These are phyloP conservation scores for Microdochium bolleyi DNA, from an alignment of 2,329 filamentous ascomycete species.

Conservation along the genomic window DNA sequence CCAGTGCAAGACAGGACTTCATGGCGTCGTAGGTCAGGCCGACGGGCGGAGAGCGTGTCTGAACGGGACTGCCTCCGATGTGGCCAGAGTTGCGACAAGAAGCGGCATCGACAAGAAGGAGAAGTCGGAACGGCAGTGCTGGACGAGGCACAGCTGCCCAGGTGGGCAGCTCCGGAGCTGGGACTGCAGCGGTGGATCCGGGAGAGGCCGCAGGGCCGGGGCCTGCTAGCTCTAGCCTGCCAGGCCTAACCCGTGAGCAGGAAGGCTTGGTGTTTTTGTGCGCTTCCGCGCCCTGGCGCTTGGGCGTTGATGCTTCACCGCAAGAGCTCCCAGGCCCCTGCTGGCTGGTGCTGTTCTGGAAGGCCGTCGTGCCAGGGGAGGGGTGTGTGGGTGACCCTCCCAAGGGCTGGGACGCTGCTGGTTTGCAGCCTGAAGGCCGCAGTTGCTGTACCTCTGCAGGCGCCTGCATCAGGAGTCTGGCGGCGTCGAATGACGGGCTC, in stretches of 20 bases:
- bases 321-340: no score
- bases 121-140: background rate
- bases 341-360: background rate
- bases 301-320: background rate
- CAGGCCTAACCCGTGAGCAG: background rate
- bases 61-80: no score
- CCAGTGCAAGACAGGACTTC: no score
- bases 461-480: background rate
- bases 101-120: background rate
- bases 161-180: no score
- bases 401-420: background rate
- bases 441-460: background rate
- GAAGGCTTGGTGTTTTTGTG: background rate
- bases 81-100: background rate
- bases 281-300: background rate
- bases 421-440: background rate
- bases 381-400: background rate
- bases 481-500: background rate
- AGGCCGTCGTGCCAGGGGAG: background rate
- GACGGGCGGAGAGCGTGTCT: no score
- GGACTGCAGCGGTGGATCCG: background rate
- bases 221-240: background rate
- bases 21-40: no score
- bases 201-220: background rate
- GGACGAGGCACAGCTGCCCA: no score